Evolutionary conservation across 805 yeast species (phyloP), one percentile per base, ranked within the genome.

Genomic region (Candida nemodendra): DNA sequence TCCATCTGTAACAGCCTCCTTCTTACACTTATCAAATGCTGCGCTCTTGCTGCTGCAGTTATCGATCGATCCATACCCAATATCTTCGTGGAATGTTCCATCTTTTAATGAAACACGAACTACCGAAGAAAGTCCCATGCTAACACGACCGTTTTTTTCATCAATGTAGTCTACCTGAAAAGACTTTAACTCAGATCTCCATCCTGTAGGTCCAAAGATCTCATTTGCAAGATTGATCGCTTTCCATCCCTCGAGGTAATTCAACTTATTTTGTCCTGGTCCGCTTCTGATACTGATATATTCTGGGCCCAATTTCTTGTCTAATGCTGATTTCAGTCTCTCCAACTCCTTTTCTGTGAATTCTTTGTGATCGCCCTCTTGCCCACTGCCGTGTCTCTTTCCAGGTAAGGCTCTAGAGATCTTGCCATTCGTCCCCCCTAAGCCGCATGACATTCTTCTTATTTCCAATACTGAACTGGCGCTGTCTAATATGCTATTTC

Each of bases 1-100:
- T 0, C 85, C 96, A 58, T 85, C 90, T 0, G 90, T 84, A n/a
- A 82, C 74, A 0, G 95, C 93, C 51, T 84, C 93, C 51, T 87
- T 85, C 57, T 79, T 81, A 39, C 95, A 84, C 55, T 85, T 88
- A 37, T 79, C 87, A 56, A 75, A 82, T 0, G 95, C 91, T 64
- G 76, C 75, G 2, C 83, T 82, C 55, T 77, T 81, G 16, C 79
- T 70, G 34, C 77, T 74, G 30, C 86, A 84, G 41, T 80, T 81
- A 32, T 85, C 93, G 16, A 78, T 74, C 34, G 72, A 75, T 5
- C 95, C 95, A 45, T 76, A 74, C 0, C 96, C 96, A 16, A 76
- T 70, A 42, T 83, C 84, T 53, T 84, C 93, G 38, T 81, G 88
- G 53, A 68, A 84, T 0, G 95, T 79, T 1, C 96, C 96, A 56